phyloP scores from a whole-genome alignment of 1,139 yeast species.

The Torulaspora pretoriensis region DNA sequence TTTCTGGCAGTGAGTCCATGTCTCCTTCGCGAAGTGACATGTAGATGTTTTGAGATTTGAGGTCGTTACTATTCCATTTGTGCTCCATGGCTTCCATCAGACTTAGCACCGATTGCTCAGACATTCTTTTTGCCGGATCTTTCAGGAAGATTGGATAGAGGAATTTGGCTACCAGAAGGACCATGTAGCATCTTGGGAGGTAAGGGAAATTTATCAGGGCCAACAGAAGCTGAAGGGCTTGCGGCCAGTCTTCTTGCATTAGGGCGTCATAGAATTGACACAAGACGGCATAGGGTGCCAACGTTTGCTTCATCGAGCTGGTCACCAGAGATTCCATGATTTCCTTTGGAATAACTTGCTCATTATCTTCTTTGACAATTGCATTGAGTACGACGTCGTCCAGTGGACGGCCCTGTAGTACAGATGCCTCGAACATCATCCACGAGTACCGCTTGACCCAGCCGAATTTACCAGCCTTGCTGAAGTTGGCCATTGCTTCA shows the following conservation, averaged over 20 bases:
- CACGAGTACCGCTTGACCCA: constrained; percentile 43
- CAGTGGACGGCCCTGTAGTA: constrained; percentile 50
- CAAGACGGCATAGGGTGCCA: constrained; percentile 71
- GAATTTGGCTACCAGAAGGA: constrained; percentile 27
- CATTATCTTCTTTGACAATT: constrained; percentile 41
- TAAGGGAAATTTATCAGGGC: constrained; percentile 60
- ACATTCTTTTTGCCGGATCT: constrained; percentile 17
- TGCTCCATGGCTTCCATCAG: constrained; percentile 28
- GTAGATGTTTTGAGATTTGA: constrained; percentile 20
- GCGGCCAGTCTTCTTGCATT: constrained; percentile 29
- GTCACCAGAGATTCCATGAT: constrained; percentile 37
- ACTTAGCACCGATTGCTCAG: constrained; percentile 23
- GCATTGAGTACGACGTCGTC: constrained; percentile 54
- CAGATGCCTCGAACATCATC: constrained; percentile 57
- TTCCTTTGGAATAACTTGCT: constrained; percentile 30
- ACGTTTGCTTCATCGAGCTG: constrained; percentile 59
- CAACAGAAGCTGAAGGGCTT: constrained; percentile 42
- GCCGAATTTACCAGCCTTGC: constrained; percentile 55
- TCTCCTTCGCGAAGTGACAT: constrained; percentile 14
- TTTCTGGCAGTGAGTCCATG: constrained; percentile 19
- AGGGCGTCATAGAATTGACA: constrained; percentile 44
- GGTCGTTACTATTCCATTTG: constrained; percentile 24
- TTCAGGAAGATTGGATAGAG: constrained; percentile 29
- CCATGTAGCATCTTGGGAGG: constrained; percentile 54
- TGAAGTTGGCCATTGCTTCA: constrained; percentile 67